Evolutionary conservation across 306 rosid genomes (phyloP).

Genomic region (Astragalus glycyphyllos): DNA sequence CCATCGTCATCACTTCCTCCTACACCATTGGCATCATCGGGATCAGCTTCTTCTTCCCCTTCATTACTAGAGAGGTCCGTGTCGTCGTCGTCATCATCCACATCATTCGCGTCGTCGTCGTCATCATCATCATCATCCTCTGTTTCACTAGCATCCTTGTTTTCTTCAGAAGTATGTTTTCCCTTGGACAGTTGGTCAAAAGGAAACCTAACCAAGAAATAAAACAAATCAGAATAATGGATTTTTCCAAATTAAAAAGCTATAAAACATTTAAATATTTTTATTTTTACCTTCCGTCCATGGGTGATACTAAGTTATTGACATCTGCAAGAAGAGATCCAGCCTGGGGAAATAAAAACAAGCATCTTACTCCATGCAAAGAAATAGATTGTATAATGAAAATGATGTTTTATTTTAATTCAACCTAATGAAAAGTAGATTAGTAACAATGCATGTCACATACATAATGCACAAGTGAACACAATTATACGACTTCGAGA

Average conservation of each 20-base stretch:
- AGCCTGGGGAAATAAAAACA: constrained; percentile 47
- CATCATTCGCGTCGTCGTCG: constrained; percentile 69
- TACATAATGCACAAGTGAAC: constrained; percentile 5
- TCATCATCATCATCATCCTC: constrained; percentile 76
- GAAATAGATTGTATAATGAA: not conserved
- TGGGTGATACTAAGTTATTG: constrained; percentile 41
- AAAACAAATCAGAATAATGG: constrained; percentile 17
- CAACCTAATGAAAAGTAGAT: not conserved
- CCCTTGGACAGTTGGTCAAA: constrained; percentile 53
- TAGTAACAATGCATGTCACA: not conserved
- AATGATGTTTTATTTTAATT: not conserved
- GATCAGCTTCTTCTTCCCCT: constrained; percentile 69
- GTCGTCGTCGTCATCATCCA: constrained; percentile 70
- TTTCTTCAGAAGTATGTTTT: constrained; percentile 50
- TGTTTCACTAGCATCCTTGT: constrained; percentile 79
- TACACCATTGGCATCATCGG: constrained; percentile 67
- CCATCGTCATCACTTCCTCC: constrained; percentile 59
- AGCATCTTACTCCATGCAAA: constrained; percentile 30
- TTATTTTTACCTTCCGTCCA: constrained; percentile 60
- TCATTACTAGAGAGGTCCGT: constrained; percentile 76
- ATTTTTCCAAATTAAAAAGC: constrained; percentile 1
- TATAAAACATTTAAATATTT: not conserved
- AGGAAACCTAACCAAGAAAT: constrained; percentile 65
- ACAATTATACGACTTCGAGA: not conserved
- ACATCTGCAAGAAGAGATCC: constrained; percentile 52